These are phyloP conservation scores for Geotrichum macrosporum DNA, from an alignment of 1,139 yeast genomes.

Conservation along the genomic window DNA sequence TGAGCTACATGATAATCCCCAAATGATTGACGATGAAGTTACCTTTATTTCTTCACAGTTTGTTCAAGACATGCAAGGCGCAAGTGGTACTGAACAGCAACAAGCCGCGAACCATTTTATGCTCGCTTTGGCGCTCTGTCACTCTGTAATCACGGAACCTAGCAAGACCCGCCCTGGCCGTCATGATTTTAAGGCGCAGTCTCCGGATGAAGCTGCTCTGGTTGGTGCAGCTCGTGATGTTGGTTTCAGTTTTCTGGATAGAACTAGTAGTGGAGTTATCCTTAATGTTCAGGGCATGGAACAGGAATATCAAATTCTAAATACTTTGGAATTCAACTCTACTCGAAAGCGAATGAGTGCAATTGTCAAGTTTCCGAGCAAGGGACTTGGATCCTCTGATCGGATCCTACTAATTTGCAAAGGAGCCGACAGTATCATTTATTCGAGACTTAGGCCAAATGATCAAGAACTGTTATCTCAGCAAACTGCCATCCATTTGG, in stretches of 20 bases:
- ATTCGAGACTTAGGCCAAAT: conserved; percentile 56
- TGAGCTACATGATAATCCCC: conserved; percentile 50
- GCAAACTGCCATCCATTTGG: conserved; percentile 71
- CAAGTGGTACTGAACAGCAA: conserved; percentile 51
- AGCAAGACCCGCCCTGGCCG: conserved; percentile 47
- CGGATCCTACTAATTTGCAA: conserved; percentile 82
- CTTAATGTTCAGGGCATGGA: conserved; percentile 71
- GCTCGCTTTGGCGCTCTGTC: conserved; percentile 81
- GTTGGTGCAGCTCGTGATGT: conserved; percentile 89
- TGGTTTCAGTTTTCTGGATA: conserved; percentile 74
- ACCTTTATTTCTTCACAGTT: conserved; percentile 76
- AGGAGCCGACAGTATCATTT: conserved; percentile 96
- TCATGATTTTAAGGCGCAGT: conserved; percentile 77
- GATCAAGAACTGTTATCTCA: conserved; percentile 16
- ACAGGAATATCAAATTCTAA: conserved; percentile 66
- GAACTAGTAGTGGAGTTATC: conserved; percentile 66
- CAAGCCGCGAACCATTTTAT: conserved; percentile 61
- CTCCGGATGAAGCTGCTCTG: conserved; percentile 97
- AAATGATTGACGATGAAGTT: conserved; percentile 56
- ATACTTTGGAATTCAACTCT: conserved; percentile 93
- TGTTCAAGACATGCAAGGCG: conserved; percentile 42
- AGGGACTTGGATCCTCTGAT: conserved; percentile 52
- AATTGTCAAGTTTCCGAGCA: conserved; percentile 71
- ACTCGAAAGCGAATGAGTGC: conserved; percentile 98
- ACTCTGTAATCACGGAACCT: conserved; percentile 76